phyloP scores from a whole-genome alignment of 495 filamentous ascomycete genomes.

The Penicillium coffeae region DNA sequence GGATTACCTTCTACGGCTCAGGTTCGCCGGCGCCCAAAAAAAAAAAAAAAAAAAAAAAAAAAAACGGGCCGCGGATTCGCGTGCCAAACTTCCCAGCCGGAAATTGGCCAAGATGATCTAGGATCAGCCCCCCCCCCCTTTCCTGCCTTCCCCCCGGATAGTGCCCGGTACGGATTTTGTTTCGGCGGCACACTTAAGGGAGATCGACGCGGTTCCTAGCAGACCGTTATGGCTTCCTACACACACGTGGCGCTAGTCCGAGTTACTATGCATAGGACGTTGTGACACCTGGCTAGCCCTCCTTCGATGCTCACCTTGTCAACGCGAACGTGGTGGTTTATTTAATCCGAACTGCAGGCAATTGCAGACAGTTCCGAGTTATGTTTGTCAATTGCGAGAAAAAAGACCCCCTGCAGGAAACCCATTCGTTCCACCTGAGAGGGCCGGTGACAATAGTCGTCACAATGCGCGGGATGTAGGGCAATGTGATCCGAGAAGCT shows the following conservation, averaged over 20 bases:
- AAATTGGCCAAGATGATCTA: constrained; percentile 16
- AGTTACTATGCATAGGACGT: constrained; percentile 40
- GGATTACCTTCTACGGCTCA: no score
- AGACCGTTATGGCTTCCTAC: constrained; percentile 41
- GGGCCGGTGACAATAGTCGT: constrained; percentile 17
- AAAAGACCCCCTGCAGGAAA: no score
- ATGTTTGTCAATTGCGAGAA: neutral
- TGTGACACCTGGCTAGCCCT: constrained; percentile 2
- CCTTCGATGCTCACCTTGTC: neutral
- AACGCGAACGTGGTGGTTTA: neutral
- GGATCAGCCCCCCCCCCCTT: constrained; percentile 9
- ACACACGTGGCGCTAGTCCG: constrained; percentile 45
- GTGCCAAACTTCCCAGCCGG: constrained; percentile 9
- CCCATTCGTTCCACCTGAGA: neutral
- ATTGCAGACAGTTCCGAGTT: no score
- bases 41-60: constrained; percentile 2
- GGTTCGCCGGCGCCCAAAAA: no score
- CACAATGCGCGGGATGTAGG: constrained; percentile 6
- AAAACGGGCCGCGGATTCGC: constrained; percentile 1
- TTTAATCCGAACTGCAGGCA: no score
- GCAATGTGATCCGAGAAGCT: constrained; percentile 8
- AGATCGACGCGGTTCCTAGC: constrained; percentile 45
- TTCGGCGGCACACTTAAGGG: constrained; percentile 24
- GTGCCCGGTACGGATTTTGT: constrained; percentile 4
- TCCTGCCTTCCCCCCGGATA: constrained; percentile 1